These are phyloP conservation scores for Yarrowia sp. DNA, from an alignment of 805 yeast species.

Conservation along the genomic window DNA sequence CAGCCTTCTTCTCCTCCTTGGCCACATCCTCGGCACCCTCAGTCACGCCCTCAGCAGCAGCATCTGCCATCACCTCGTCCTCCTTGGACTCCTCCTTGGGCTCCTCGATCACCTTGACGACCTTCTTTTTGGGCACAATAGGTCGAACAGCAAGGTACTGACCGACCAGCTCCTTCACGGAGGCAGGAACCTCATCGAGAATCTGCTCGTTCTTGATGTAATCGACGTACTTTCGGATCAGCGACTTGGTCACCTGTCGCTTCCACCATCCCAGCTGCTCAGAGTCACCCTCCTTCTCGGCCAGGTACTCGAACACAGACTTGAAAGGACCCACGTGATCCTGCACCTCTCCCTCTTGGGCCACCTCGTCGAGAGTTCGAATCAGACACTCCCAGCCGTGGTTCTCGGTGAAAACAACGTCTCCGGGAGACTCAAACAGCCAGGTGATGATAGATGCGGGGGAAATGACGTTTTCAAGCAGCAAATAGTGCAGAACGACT, in stretches of 20 bases:
- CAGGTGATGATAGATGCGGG: slow-evolving; percentile 55
- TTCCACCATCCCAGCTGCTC: slow-evolving; percentile 42
- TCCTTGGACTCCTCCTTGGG: no score
- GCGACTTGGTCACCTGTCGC: slow-evolving; percentile 17
- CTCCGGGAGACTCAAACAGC: slow-evolving; percentile 44
- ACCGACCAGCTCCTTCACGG: background rate
- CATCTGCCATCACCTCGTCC: no score
- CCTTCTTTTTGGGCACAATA: slow-evolving; percentile 16
- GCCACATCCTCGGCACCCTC: no score
- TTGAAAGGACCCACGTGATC: slow-evolving; percentile 18
- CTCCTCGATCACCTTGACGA: background rate
- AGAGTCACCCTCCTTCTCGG: background rate
- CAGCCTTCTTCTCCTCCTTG: background rate
- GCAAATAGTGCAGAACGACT: slow-evolving; percentile 62
- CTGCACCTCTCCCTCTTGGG: slow-evolving; percentile 10
- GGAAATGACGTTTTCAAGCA: slow-evolving; percentile 55
- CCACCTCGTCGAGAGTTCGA: slow-evolving; percentile 26
- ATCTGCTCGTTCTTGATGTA: slow-evolving; percentile 13
- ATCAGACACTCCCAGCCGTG: slow-evolving; percentile 48
- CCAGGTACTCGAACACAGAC: slow-evolving; percentile 16
- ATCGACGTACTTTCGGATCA: slow-evolving; percentile 25
- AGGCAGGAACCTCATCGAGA: background rate
- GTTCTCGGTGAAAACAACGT: slow-evolving; percentile 48
- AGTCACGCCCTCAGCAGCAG: no score
- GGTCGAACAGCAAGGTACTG: slow-evolving; percentile 17